These are phyloP conservation scores for Trypanosoma cruzi DNA, from an alignment of 208 protist genomes.

Conservation along the genomic window DNA sequence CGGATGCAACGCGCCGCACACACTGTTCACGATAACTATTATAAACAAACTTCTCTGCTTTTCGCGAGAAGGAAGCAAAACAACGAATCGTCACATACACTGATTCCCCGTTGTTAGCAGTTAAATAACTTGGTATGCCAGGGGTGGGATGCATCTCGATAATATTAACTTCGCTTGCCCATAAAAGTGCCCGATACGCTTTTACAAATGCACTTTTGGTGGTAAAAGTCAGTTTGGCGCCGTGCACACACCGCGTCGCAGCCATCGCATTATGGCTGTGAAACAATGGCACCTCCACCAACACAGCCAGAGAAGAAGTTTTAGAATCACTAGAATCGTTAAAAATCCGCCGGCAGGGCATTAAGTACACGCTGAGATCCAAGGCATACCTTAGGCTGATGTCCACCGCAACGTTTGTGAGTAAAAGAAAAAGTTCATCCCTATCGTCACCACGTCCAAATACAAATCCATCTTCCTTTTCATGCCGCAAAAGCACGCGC, in stretches of 20 bases:
- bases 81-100: slow-evolving; percentile 52
- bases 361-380: slow-evolving; percentile 70
- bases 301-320: not conserved
- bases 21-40: not conserved
- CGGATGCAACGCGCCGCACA: slow-evolving; percentile 11
- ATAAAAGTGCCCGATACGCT: slow-evolving; percentile 82
- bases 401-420: slow-evolving; percentile 74
- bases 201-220: slow-evolving; percentile 74
- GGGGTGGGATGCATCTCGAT: slow-evolving; percentile 33
- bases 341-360: slow-evolving; percentile 52
- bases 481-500: not conserved
- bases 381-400: slow-evolving; percentile 59
- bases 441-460: not conserved
- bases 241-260: slow-evolving; percentile 56
- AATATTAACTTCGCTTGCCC: slow-evolving; percentile 85
- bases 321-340: slow-evolving; percentile 38
- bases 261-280: slow-evolving; percentile 41
- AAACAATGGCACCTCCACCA: slow-evolving; percentile 75
- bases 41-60: not conserved
- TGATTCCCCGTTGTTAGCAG: slow-evolving; percentile 16
- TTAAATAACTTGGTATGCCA: not conserved
- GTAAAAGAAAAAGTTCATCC: slow-evolving; percentile 37
- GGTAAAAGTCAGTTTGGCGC: slow-evolving; percentile 71
- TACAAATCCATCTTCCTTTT: slow-evolving; percentile 19
- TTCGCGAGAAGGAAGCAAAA: slow-evolving; percentile 53